These are phyloP conservation scores for Xerocomus potaroensis DNA, from an alignment of 768 basidiomycete species.

Conservation along the genomic window DNA sequence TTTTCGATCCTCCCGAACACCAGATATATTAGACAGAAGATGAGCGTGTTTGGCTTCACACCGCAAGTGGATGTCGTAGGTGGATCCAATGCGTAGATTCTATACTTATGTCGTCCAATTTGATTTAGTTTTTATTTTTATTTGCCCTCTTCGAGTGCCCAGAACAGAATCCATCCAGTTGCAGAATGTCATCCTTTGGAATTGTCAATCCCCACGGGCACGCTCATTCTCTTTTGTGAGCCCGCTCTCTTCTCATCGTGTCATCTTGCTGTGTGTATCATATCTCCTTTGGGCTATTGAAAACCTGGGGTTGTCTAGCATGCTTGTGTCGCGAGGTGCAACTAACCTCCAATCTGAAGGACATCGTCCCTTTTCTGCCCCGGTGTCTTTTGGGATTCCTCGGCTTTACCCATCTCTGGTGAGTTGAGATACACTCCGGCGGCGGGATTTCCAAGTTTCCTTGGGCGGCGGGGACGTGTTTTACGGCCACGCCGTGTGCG, in stretches of 20 bases:
- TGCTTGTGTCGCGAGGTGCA: conserved; percentile 16
- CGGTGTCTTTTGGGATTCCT: neutral
- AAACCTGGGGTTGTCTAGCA: conserved; percentile 13
- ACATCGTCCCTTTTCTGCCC: neutral
- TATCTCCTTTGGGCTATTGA: conserved; percentile 18
- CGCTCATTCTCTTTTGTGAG: neutral
- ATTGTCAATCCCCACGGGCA: conserved; percentile 15
- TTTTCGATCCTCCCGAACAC: conserved; percentile 8
- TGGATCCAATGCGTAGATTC: conserved; percentile 10
- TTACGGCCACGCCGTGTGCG: neutral
- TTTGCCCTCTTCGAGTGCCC: too few species aligned
- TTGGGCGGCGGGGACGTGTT: conserved; percentile 3
- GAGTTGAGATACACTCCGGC: neutral
- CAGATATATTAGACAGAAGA: conserved; percentile 8
- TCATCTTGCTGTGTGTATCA: conserved; percentile 22
- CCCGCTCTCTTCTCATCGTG: neutral
- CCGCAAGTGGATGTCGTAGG: conserved; percentile 9
- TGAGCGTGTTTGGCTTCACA: conserved; percentile 16
- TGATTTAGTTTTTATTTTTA: neutral
- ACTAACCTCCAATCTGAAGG: conserved; percentile 5
- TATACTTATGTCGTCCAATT: neutral
- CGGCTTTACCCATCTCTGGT: neutral
- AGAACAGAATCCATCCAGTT: neutral
- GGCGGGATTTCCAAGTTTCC: conserved; percentile 3
- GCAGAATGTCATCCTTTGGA: conserved; percentile 9